Evolutionary conservation across 768 basidiomycete genomes (phyloP).

Genomic region (Agaricus subrufescens): DNA sequence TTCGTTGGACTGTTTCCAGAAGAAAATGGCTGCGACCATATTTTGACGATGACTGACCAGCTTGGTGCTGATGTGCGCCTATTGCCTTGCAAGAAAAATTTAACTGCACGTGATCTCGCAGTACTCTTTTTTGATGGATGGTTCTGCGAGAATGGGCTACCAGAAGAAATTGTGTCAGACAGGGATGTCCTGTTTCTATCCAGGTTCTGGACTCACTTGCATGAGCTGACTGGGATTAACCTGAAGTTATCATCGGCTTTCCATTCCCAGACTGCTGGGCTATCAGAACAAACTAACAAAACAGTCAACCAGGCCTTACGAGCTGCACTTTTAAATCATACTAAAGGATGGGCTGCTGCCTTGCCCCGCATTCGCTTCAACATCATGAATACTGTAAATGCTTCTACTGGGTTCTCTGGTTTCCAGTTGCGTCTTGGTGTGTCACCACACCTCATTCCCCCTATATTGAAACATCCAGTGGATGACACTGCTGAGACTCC

Average conservation of each 20-base stretch:
- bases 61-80: no score
- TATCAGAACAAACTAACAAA: constrained; percentile 24
- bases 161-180: no score
- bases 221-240: no score
- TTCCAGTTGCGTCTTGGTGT: constrained; percentile 24
- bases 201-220: no score
- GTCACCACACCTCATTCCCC: constrained; percentile 22
- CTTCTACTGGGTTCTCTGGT: constrained; percentile 22
- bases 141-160: no score
- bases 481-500: constrained; percentile 1
- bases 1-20: no score
- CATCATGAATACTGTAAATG: constrained; percentile 29
- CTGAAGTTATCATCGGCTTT: constrained; percentile 22
- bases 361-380: constrained; percentile 25
- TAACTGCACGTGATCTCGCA: no score
- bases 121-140: no score
- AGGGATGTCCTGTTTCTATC: no score
- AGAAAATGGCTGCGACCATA: no score
- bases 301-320: constrained; percentile 25
- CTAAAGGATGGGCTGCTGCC: constrained; percentile 20
- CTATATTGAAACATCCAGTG: constrained; percentile 12
- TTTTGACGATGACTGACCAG: no score
- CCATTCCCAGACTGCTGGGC: constrained; percentile 28
- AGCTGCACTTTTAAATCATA: constrained; percentile 25
- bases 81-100: no score